Evolutionary conservation across 2,329 filamentous ascomycete species (phyloP), one percentile per base, ranked within the genome.

Genomic region (Aureobasidium zeae): DNA sequence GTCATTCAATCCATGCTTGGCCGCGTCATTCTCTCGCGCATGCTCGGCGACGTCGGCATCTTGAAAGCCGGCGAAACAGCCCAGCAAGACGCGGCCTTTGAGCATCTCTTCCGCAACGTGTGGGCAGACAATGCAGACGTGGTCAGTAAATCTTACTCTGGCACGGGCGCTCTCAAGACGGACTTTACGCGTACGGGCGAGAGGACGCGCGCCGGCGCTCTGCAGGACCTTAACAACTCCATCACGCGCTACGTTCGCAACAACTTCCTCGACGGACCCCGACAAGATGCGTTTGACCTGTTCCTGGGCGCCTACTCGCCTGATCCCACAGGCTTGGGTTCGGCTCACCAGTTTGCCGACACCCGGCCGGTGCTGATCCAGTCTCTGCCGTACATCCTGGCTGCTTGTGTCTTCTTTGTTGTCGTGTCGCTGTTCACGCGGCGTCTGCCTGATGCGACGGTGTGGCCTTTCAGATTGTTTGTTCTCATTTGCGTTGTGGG

Each of bases 101-200:
- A 95, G 63, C 72, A 83, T 55, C 69, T 96, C 47, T 98, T 96
- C 76, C 86, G 91, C 53, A 96, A 96, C 63, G 73, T 96, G 12
- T 98, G 91, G 91, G 91, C 91, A 21, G 91, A 98, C 65, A 98
- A 98, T 57, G 91, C 93, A 45, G 91, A 98, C 61, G 83, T 93
- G 17, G 88, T 98, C 24, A 94, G 88, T 13, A 82, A 78, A 53
- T 81, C 86, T 0, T 98, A 98, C 64, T 91, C 91, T 1, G 91
- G 91, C 44, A 98, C 93, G 0, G 93, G 91, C 3, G 91, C 91
- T 39, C 77, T 98, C 68, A 98, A 98, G 74, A 98, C 91, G 0
- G 93, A 98, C 61, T 86, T 96, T 55, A 98, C 91, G 2, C 81
- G 91, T n/a, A 86, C 86, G 2, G 93, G 89, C 37, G 79, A 84